phyloP scores from a whole-genome alignment of 768 basidiomycete genomes.

The Pulveroboletus frians region DNA sequence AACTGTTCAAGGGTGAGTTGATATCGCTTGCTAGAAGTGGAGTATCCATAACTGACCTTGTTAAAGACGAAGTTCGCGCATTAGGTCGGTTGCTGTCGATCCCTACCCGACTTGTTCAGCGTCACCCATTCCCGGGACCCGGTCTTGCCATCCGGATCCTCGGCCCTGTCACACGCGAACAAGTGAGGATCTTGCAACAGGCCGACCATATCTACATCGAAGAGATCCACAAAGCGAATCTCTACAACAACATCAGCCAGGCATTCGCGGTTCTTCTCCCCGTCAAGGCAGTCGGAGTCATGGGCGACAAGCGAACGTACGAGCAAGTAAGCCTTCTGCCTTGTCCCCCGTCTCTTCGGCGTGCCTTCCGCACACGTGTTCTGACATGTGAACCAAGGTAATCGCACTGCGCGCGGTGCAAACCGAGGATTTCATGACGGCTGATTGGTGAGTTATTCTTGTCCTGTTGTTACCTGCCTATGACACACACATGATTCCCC shows the following conservation, averaged over 20 bases:
- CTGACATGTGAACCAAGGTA: slow-evolving; percentile 44
- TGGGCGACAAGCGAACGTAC: slow-evolving; percentile 95
- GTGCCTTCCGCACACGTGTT: neutral
- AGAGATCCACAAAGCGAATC: slow-evolving; percentile 87
- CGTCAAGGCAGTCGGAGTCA: slow-evolving; percentile 95
- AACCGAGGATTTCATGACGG: slow-evolving; percentile 99
- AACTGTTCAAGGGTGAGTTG: slow-evolving; percentile 90
- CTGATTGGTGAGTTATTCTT: slow-evolving; percentile 71
- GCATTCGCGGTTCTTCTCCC: slow-evolving; percentile 96
- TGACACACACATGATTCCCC: neutral
- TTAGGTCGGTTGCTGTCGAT: slow-evolving; percentile 89
- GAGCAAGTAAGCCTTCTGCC: slow-evolving; percentile 61
- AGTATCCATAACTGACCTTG: neutral
- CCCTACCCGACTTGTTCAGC: slow-evolving; percentile 87
- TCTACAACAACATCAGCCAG: slow-evolving; percentile 92
- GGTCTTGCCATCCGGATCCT: slow-evolving; percentile 97
- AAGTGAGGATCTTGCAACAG: slow-evolving; percentile 85
- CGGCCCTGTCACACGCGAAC: slow-evolving; percentile 89
- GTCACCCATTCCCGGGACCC: slow-evolving; percentile 98
- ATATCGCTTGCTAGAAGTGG: neutral
- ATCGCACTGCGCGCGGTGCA: slow-evolving; percentile 92
- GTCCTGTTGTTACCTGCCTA: neutral
- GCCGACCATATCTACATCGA: slow-evolving; percentile 97
- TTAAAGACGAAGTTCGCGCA: slow-evolving; percentile 87
- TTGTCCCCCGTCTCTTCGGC: too few species aligned